Evolutionary conservation across 768 basidiomycete genomes (phyloP).

Genomic region (Cantharellus anzutake): DNA sequence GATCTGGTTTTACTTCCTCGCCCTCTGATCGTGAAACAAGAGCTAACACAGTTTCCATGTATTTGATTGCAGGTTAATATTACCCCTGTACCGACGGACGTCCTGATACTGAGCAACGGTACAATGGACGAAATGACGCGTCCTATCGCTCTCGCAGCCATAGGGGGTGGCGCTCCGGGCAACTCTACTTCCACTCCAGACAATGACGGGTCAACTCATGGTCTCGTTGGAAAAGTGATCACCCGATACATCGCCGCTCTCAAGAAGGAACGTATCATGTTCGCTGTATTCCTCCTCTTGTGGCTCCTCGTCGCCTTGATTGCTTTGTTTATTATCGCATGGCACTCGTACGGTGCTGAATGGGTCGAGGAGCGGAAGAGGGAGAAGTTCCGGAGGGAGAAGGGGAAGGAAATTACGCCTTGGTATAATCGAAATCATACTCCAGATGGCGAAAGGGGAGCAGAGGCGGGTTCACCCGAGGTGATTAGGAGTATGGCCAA

Average conservation of each 20-base stretch:
- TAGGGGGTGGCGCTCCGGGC: slow-evolving; percentile 32
- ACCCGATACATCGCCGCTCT: slow-evolving; percentile 51
- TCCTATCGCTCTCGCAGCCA: slow-evolving; percentile 62
- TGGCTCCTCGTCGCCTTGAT: slow-evolving; percentile 76
- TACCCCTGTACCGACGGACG: slow-evolving; percentile 52
- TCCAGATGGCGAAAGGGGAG: too few relatives aligned
- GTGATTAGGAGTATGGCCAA: too few relatives aligned
- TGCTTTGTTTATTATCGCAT: slow-evolving; percentile 48
- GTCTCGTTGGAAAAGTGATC: slow-evolving; percentile 52
- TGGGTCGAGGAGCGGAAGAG: not conserved
- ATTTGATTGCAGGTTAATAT: slow-evolving; percentile 18
- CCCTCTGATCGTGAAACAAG: not conserved
- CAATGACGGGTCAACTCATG: slow-evolving; percentile 24
- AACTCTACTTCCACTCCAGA: not conserved
- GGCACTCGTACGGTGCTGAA: slow-evolving; percentile 41
- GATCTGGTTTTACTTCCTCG: slow-evolving; percentile 12
- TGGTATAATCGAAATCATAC: not conserved
- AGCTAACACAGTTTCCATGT: not conserved
- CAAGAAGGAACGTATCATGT: slow-evolving; percentile 69
- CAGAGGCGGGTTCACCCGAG: too few relatives aligned
- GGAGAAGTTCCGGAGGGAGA: not conserved
- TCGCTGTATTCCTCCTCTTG: slow-evolving; percentile 59
- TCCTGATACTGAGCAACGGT: slow-evolving; percentile 56
- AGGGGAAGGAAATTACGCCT: not conserved
- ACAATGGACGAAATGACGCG: slow-evolving; percentile 53